Evolutionary conservation across 768 basidiomycete species (phyloP), one percentile per base, ranked within the genome.

Genomic region (Russula olivacea): DNA sequence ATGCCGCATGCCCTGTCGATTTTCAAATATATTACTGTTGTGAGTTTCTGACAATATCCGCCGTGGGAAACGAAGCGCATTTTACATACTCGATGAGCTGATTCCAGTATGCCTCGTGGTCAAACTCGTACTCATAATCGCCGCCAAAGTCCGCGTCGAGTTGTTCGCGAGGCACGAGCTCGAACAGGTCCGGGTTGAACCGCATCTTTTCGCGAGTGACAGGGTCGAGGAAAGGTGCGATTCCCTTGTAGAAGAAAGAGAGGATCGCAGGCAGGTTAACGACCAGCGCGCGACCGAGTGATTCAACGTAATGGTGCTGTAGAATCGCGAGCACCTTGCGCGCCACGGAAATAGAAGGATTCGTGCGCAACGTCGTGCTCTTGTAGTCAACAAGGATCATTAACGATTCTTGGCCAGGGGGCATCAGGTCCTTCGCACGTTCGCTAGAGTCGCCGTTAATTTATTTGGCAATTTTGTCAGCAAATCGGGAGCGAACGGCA

Each of bases 161-260:
- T 59, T 94, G 92, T 4, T 81, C 80, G 8, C 74, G 75, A 6
- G 91, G 88, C 23, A 93, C 79, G 49, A 95, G 83, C 63, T 91
- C 88, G 43, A 80, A 72, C 6, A 95, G 77, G 68, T 91, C 81
- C 4, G 93, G 91, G 71, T 95, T 95, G 73, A 95, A 94, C 25
- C 87, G 84, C 86, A 94, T 91, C 88, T 94, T 95, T 70, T 93
- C 91, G 49, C 89, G 79, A 0, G 93, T 94, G 34, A 93, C 84
- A 7, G 93, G 92, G 71, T 95, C 92, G 55, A 95, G 72, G 77
- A 94, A 92, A 0, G 92, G 91, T 10, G 86, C 76, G 66, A 95
- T 92, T 48, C 86, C 90, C 69, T 88, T 93, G 74, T 86, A 88
- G 75, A 90, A 88, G 74, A 89, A 88, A 69, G 72, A 84, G 52